phyloP scores from a whole-genome alignment of 2,329 filamentous ascomycete genomes.

The Aspergillus felis region DNA sequence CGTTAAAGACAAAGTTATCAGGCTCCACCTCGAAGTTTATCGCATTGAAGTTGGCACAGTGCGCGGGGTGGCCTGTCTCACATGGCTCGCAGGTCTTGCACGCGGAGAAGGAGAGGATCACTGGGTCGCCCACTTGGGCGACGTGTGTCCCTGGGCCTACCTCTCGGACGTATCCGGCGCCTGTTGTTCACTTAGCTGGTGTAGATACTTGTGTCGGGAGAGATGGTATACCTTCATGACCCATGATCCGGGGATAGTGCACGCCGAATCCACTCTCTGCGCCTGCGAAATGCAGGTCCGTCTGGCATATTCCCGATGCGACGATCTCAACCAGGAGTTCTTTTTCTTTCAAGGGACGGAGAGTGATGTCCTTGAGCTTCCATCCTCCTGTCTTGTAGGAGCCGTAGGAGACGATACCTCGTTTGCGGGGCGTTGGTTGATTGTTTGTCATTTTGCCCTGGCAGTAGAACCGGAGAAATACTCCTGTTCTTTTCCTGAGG shows the following conservation, averaged over 20 bases:
- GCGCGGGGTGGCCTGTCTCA: slow-evolving; percentile 42
- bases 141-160: slow-evolving; percentile 41
- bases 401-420: slow-evolving; percentile 12
- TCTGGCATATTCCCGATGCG: slow-evolving; percentile 54
- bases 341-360: slow-evolving; percentile 28
- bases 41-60: slow-evolving; percentile 48
- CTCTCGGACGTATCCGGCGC: slow-evolving; percentile 47
- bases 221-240: slow-evolving; percentile 48
- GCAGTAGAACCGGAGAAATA: not conserved
- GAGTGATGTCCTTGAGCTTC: slow-evolving; percentile 11
- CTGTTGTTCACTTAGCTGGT: slow-evolving; percentile 1
- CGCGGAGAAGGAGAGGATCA: slow-evolving; percentile 47
- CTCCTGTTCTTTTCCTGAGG: too few relatives aligned
- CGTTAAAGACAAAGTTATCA: slow-evolving; percentile 6
- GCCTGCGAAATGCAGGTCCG: slow-evolving; percentile 48
- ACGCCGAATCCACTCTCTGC: slow-evolving; percentile 33
- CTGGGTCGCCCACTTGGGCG: slow-evolving; percentile 44
- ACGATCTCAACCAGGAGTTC: slow-evolving; percentile 53
- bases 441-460: not conserved
- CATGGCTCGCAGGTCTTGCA: slow-evolving; percentile 49
- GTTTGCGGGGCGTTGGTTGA: not conserved
- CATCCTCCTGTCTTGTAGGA: slow-evolving; percentile 11
- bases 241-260: slow-evolving; percentile 48
- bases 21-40: slow-evolving; percentile 39
- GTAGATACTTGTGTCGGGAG: not conserved